phyloP scores from a whole-genome alignment of 2,329 filamentous ascomycete genomes.

The Drechslera avenae region DNA sequence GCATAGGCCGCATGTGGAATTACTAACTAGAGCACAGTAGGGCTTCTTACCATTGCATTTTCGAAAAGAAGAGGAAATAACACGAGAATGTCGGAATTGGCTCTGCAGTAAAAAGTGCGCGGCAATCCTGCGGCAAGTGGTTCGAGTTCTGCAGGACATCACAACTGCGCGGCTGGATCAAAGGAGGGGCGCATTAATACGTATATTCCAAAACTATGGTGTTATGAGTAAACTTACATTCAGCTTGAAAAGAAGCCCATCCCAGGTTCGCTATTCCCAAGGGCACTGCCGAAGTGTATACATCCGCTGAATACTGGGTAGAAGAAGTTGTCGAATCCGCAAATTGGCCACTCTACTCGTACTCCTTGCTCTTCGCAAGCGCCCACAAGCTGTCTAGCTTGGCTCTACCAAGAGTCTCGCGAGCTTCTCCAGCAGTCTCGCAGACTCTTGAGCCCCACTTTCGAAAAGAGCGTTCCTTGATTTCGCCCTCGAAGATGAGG shows the following conservation, averaged over 20 bases:
- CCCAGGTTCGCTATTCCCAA: background rate
- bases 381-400: slow-evolving; percentile 98
- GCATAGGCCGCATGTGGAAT: too few relatives aligned
- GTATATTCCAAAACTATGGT: slow-evolving; percentile 25
- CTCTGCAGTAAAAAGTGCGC: background rate
- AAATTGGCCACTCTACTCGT: background rate
- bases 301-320: background rate
- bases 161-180: slow-evolving; percentile 7
- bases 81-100: background rate
- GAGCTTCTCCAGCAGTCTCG: slow-evolving; percentile 87
- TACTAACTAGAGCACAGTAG: too few relatives aligned
- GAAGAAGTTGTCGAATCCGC: background rate
- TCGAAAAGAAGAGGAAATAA: background rate
- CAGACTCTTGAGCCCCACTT: slow-evolving; percentile 88
- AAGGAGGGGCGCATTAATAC: slow-evolving; percentile 21
- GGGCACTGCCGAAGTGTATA: background rate
- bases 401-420: slow-evolving; percentile 74
- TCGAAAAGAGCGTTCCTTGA: slow-evolving; percentile 78
- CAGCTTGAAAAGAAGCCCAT: slow-evolving; percentile 5
- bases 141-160: slow-evolving; percentile 4
- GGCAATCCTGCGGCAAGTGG: background rate
- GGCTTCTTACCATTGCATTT: too few relatives aligned
- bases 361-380: slow-evolving; percentile 69
- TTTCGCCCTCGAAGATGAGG: slow-evolving; percentile 89
- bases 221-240: slow-evolving; percentile 28